Evolutionary conservation across 176 grass and related monocot species (phyloP), one percentile per base, ranked within the genome.

Genomic region (Juncus inflexus): DNA sequence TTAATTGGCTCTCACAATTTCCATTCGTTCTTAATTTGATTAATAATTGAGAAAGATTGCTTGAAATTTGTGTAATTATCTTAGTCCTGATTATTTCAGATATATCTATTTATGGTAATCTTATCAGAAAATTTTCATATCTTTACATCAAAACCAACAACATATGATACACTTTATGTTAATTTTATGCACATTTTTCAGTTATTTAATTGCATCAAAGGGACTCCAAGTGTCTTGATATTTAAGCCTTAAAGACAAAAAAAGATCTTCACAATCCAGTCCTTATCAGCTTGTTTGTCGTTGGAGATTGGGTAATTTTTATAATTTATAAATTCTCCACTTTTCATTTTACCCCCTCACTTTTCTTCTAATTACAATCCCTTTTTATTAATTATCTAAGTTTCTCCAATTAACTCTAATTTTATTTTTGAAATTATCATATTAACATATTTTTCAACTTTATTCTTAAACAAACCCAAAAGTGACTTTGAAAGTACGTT

Each of bases 131-230:
- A n/a, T n/a, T n/a, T 28, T 1, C 1, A 28, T 1, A 28, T 28
- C 19, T 0, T 28, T 28, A 1, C 19, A 28, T 28, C 19, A 45
- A 69, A 58, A 58, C 43, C 43, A 1, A 6, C 43, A 47, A 5
- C 43, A 47, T 47, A n/a, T n/a, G n/a, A n/a, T n/a, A n/a, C n/a
- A n/a, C n/a, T 6, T 6, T 47, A 0, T 6, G 9, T 47, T 5
- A 47, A 47, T 51, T 12, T 74, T 14, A 36, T 63, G 0, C 19
- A 28, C 19, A 28, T 28, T 28, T 45, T 74, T 57, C 64, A 89
- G 86, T 72, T 89, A 84, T 69, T 84, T 84, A 69, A 84, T 84
- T 69, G 81, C 86, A 78, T 89, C 86, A 43, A 89, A 84, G 86
- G 81, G 74, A 7, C 63, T 89, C 39, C 86, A 89, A 63, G 72